Evolutionary conservation across 305 asterid species (phyloP).

Genomic region (Galium porrigens): DNA sequence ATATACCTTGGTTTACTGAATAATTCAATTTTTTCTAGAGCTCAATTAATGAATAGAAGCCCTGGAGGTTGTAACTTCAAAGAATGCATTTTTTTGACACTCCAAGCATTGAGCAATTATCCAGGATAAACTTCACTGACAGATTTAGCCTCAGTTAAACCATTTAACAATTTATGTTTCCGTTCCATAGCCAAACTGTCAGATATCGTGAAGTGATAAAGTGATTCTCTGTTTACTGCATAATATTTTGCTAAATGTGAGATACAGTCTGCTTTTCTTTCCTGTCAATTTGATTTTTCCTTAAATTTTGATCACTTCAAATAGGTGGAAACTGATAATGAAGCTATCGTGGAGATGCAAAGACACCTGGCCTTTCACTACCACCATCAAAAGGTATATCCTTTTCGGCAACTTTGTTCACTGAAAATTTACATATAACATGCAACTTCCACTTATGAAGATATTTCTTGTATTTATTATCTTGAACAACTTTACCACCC

Average conservation of each 20-base stretch:
- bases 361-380: constrained; percentile 54
- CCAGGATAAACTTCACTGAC: neutral
- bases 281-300: neutral
- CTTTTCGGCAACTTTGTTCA: constrained; percentile 8
- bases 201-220: neutral
- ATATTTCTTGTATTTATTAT: neutral
- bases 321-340: constrained; percentile 58
- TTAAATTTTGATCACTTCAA: constrained; percentile 6
- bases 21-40: neutral
- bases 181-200: neutral
- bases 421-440: neutral
- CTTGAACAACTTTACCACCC: neutral
- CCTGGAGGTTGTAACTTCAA: neutral
- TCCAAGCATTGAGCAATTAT: constrained; percentile 1
- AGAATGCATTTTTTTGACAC: neutral
- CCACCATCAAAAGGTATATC: constrained; percentile 59
- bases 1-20: neutral
- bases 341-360: constrained; percentile 52
- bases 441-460: neutral
- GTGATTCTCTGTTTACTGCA: neutral
- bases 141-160: neutral
- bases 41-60: neutral
- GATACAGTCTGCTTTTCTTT: neutral
- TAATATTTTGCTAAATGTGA: neutral
- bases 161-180: neutral